phyloP scores from a whole-genome alignment of 768 basidiomycete genomes.

The Panus rudis region DNA sequence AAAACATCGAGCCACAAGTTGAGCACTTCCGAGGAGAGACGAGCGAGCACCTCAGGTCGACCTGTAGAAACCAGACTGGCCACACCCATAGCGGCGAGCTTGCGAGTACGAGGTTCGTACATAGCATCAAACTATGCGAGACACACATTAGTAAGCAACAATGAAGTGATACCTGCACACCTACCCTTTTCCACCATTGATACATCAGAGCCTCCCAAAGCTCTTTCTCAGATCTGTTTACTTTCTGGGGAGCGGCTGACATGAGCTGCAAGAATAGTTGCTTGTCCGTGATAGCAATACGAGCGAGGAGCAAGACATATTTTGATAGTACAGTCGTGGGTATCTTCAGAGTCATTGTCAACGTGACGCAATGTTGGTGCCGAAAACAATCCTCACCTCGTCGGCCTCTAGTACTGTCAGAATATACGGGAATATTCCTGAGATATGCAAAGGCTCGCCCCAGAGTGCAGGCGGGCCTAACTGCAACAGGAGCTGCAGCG shows the following conservation, averaged over 20 bases:
- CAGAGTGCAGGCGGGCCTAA: constrained; percentile 50
- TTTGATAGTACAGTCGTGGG: constrained; percentile 50
- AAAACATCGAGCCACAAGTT: constrained; percentile 88
- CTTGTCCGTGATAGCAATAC: constrained; percentile 61
- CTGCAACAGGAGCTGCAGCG: constrained; percentile 56
- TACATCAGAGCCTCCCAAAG: constrained; percentile 65
- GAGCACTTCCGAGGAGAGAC: constrained; percentile 70
- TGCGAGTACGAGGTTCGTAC: constrained; percentile 79
- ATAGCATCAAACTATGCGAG: constrained; percentile 76
- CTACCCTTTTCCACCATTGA: constrained; percentile 78
- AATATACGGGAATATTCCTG: constrained; percentile 63
- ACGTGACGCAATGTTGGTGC: neutral
- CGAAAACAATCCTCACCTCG: constrained; percentile 38
- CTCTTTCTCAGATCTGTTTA: constrained; percentile 41
- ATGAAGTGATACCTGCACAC: constrained; percentile 18
- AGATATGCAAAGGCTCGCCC: constrained; percentile 67
- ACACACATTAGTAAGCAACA: neutral
- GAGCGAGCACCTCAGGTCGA: constrained; percentile 61
- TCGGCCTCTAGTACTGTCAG: constrained; percentile 56
- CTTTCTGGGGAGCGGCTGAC: constrained; percentile 45
- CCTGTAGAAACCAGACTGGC: constrained; percentile 73
- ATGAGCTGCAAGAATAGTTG: constrained; percentile 68
- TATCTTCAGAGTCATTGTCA: constrained; percentile 25
- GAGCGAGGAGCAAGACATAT: constrained; percentile 66
- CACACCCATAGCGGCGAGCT: constrained; percentile 77